Evolutionary conservation across 2,329 filamentous ascomycete species (phyloP), one percentile per base, ranked within the genome.

Genomic region (Emericellopsis atlantica): DNA sequence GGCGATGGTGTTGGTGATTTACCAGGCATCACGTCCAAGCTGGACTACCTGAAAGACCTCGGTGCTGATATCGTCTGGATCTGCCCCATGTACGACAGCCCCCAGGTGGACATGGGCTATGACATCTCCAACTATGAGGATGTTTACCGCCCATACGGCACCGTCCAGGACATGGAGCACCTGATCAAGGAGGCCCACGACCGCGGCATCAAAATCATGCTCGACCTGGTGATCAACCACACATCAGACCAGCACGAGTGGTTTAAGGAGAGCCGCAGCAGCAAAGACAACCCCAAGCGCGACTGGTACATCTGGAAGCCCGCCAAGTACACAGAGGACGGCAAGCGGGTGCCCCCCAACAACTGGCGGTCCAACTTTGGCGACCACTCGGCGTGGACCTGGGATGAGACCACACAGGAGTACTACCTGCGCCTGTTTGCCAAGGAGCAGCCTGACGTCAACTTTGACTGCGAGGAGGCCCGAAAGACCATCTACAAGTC

Each of bases 381-480:
- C 11, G 70, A 69, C 26, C 72, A 70, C 14, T 72, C 72, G 40
- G 75, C 71, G 0, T 86, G 81, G 83, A 65, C 78, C 44, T 89
- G 76, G 65, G 83, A 88, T 50, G 76, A 84, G 48, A 54, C 60
- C n/a, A 85, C 82, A 0, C 67, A 70, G 37, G 81, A 89, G 58
- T 89, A 86, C 56, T 89, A 86, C 51, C 72, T 89, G 0, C 78
- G 83, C 45, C 68, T 92, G 10, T 93, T 86, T 56, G 77, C 80
- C 6, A 72, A 72, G 5, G 76, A 84, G 47, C 85, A 90, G 55
- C 85, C 86, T 0, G 86, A 92, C 50, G 67, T 92, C n/a, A 92
- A 92, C 60, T 92, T 84, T 84, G 82, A 89, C 52, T 83, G 81
- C 43, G 67, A 69, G 0, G 74, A 72, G 9, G 74, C 82, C 0